Base-by-base conservation (phyloP, 78 protist genomes). In the slime mould (Dictyostelium discoideum) region DNA sequence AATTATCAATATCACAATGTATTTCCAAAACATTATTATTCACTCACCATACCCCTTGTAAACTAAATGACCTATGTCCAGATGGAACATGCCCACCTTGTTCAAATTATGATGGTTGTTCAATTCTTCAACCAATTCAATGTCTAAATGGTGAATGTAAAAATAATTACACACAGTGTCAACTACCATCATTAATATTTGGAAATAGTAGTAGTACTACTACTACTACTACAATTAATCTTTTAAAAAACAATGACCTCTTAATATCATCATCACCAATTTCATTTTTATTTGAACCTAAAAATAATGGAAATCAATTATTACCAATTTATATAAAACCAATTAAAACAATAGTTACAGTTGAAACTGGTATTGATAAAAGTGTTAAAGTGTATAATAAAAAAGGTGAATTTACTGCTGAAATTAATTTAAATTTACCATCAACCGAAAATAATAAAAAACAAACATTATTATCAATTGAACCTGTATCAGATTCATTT, bases 131-230 rank as follows among this genome's bases (percentile, higher is more conserved):
- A 10, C 93, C 85, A 3, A 57, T 26, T 29, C 93, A 63, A 42
- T 87, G 93, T 44, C 22, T 24, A 22, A 60, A 39, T 87, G 93
- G 93, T 20, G 67, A 76, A 16, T 87, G 93, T 63, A 57, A 29
- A 82, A 26, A 13, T n/a, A 82, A 29, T 29, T 40, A 5, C 3
- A 29, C 72, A 8, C 42, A 37, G 22, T 54, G 73, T 54, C 24
- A 29, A 20, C 20, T 22, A 18, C 18, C 42, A 18, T 16, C 83
- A 76, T 10, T 3, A 3, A 5, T 13, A 32, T 32, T 13, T 1
- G 73, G 73, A 16, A n/a, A 24, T 14, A 63, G 0, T 63, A 22
- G 9, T 63, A 63, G 14, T 6, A 63, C 26, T 20, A 63, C 73
- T 5, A 22, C 3, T 6, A 63, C 26, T 20, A 63, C 73, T 5